Conservation (phyloP, 2,329 filamentous ascomycete species). For the Verticillium alfalfae region DNA sequence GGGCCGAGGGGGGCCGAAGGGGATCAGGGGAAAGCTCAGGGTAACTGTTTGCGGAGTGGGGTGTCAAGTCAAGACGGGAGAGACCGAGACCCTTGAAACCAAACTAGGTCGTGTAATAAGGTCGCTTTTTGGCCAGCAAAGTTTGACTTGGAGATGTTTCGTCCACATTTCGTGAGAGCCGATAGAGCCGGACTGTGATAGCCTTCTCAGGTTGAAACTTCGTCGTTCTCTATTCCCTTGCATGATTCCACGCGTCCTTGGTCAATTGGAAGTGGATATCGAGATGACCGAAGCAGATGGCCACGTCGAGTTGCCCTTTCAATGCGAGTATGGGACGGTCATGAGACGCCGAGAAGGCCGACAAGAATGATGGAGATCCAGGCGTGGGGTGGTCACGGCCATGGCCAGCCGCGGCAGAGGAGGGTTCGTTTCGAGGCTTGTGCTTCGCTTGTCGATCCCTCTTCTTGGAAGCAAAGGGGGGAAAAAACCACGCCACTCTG, state of each 20-base stretch:
- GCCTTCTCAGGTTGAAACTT: too few relatives aligned
- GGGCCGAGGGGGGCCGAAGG: not conserved
- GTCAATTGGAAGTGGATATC: not conserved
- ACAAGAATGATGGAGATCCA: not conserved
- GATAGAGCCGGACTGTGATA: too few relatives aligned
- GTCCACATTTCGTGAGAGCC: too few relatives aligned
- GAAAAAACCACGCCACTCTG: not conserved
- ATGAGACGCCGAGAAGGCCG: not conserved
- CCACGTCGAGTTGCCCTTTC: too few relatives aligned
- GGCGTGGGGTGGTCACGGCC: not conserved
- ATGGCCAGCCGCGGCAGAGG: not conserved
- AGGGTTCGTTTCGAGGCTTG: not conserved
- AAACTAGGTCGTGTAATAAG: not conserved
- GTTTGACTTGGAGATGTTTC: not conserved
- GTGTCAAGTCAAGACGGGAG: not conserved
- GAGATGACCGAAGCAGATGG: not conserved
- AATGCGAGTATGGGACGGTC: too few relatives aligned
- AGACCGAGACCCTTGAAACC: not conserved
- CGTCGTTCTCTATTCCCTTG: too few relatives aligned
- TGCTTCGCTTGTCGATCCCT: not conserved
- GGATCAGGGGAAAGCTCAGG: not conserved
- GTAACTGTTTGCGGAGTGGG: not conserved
- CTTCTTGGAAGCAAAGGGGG: not conserved
- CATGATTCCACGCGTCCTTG: not conserved
- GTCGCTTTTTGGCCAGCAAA: not conserved